Conservation (phyloP, 495 filamentous ascomycete species). For the Podospora conica region DNA sequence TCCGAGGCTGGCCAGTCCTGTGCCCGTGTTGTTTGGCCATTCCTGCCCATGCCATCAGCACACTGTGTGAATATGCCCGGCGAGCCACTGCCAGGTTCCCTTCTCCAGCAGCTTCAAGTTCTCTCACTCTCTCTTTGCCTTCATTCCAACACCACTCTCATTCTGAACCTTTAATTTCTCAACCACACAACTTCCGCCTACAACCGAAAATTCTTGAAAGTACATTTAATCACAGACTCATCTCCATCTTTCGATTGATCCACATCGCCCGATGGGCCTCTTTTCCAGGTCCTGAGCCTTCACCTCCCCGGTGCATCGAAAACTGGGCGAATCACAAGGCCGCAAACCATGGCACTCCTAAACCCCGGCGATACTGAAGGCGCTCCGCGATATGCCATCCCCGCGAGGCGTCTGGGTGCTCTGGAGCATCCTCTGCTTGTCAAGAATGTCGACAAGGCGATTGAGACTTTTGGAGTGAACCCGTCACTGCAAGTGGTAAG, state of each 20-base stretch:
- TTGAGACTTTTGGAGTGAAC: slow-evolving; percentile 69
- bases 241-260: neutral
- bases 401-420: slow-evolving; percentile 57
- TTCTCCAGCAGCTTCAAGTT: neutral
- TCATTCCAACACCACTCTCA: neutral
- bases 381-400: slow-evolving; percentile 48
- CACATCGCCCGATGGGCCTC: neutral
- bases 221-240: neutral
- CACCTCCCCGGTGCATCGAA: neutral
- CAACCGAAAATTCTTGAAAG: neutral
- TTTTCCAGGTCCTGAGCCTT: neutral
- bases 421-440: slow-evolving; percentile 87
- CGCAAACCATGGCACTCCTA: slow-evolving; percentile 8
- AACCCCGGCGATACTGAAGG: slow-evolving; percentile 10
- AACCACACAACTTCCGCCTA: neutral
- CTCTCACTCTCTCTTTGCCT: neutral
- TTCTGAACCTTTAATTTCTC: neutral
- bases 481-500: slow-evolving; percentile 59
- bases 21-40: neutral
- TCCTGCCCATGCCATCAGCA: neutral
- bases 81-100: no score
- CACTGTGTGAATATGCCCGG: neutral
- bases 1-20: no score
- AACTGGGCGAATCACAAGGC: neutral
- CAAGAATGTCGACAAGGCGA: slow-evolving; percentile 71